Conservation (phyloP, 208 protist species). For the Wallacemonas sp. region DNA sequence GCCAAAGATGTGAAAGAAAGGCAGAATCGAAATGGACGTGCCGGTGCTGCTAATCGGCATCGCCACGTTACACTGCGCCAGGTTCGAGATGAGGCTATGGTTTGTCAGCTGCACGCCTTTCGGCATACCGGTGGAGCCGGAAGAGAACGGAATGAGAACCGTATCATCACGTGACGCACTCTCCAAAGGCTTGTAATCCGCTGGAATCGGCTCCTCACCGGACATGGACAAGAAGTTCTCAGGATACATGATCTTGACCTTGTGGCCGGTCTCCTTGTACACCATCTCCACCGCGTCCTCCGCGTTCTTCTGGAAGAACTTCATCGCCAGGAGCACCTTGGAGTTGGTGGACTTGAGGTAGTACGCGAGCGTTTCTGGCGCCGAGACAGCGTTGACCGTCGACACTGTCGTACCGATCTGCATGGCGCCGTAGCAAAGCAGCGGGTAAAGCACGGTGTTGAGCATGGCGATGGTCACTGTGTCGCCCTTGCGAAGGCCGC, state of each 20-base stretch:
- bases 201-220: slow-evolving; percentile 12
- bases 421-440: slow-evolving; percentile 23
- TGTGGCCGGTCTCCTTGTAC: slow-evolving; percentile 18
- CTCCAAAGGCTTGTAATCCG: slow-evolving; percentile 2
- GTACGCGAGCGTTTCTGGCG: slow-evolving; percentile 14
- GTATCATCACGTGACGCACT: slow-evolving; percentile 9
- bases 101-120: slow-evolving; percentile 65
- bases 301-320: slow-evolving; percentile 11
- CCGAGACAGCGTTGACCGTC: slow-evolving; percentile 21
- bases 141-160: slow-evolving; percentile 22
- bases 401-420: slow-evolving; percentile 30
- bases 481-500: slow-evolving; percentile 26
- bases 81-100: slow-evolving; percentile 21
- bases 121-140: slow-evolving; percentile 22
- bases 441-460: slow-evolving; percentile 26
- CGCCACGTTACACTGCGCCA: slow-evolving; percentile 21
- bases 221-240: slow-evolving; percentile 21
- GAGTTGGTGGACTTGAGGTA: slow-evolving; percentile 17
- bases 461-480: slow-evolving; percentile 26
- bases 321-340: slow-evolving; percentile 21
- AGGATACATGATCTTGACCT: slow-evolving; percentile 20
- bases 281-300: slow-evolving; percentile 16
- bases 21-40: slow-evolving; percentile 47
- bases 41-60: too few species aligned
- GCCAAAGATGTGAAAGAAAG: slow-evolving; percentile 87